phyloP scores from a whole-genome alignment of 1,284 basidiomycete genomes.

The Peniophora sp. region DNA sequence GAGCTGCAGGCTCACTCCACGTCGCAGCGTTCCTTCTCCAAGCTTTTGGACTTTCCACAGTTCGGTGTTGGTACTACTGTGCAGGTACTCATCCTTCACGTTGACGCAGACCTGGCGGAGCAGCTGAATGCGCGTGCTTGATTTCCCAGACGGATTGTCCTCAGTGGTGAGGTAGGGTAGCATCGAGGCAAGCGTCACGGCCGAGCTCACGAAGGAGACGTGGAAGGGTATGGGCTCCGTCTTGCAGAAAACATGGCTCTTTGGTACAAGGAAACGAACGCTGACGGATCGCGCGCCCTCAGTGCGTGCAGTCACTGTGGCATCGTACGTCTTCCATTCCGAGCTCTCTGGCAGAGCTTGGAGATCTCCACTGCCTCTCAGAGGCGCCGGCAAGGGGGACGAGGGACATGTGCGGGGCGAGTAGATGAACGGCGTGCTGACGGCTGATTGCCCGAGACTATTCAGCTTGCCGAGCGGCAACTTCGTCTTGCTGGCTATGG shows the following conservation, averaged over 20 bases:
- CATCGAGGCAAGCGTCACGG: constrained; percentile 49
- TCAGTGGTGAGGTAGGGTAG: constrained; percentile 37
- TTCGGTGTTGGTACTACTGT: constrained; percentile 47
- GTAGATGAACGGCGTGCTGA: constrained; percentile 59
- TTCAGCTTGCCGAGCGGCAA: constrained; percentile 28
- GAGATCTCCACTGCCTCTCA: constrained; percentile 21
- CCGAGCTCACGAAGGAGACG: constrained; percentile 46
- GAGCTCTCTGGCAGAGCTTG: constrained; percentile 31
- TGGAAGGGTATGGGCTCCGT: constrained; percentile 58
- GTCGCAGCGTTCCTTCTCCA: constrained; percentile 53
- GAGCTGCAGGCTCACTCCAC: constrained; percentile 33
- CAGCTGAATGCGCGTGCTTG: constrained; percentile 45
- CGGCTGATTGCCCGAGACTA: constrained; percentile 31
- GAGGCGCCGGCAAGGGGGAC: constrained; percentile 39
- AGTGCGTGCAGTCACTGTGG: constrained; percentile 31
- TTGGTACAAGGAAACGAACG: constrained; percentile 42
- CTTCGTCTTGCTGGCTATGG: constrained; percentile 35
- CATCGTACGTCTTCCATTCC: constrained; percentile 47
- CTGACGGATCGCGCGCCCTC: constrained; percentile 34
- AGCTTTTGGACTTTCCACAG: constrained; percentile 62
- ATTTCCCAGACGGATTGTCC: constrained; percentile 18
- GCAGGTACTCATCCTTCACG: constrained; percentile 24
- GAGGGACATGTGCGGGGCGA: constrained; percentile 57
- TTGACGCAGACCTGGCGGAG: constrained; percentile 61
- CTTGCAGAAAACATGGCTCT: constrained; percentile 50